Base-by-base conservation (phyloP, 805 yeast genomes). In the Danielozyma ontarioensis region DNA sequence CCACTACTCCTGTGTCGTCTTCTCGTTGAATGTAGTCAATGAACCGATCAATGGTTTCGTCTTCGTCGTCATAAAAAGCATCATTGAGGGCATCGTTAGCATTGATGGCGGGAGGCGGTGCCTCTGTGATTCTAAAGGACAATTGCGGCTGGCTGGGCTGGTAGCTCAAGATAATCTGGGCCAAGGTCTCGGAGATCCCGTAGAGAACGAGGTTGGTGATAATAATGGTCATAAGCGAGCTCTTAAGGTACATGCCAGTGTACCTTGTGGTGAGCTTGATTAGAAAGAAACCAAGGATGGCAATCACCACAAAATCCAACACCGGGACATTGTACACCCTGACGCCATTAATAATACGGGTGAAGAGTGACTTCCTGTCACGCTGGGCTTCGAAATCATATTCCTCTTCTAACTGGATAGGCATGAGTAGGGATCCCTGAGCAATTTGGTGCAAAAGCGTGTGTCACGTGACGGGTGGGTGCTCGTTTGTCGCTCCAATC, bases 161-260 rank as follows among this genome's bases (percentile, higher is more conserved):
- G 35, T 51, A 64, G 29, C 60, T 39, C 17, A 60, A 50, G 3
- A 87, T 64, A 3, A 83, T 71, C 56, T 90, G 97, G 0, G 97
- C 97, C 41, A 89, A 53, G 0, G 89, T 76, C 53, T 90, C 97
- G 0, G 97, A 88, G n/a, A 87, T 78, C 0, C 96, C 96, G 54
- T 79, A 85, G 4, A 90, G 64, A 4, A 89, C 78, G 18, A 84
- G 59, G 50, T 90, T 90, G 1, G 96, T 81, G 16, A 80, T 74
- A 37, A 86, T 74, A 24, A 88, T 84, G 12, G 96, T 86, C n/a
- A 81, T 54, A 19, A 87, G 57, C 2, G 93, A 79, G 30, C 78
- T 76, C 36, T 62, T 68, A 39, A 73, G 71, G 54, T 88, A 88
- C 35, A 81, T 50, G 6, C 62, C 64, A 32, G 77, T 77, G 49